Evolutionary conservation across 495 filamentous ascomycete genomes (phyloP), one percentile per base, ranked within the genome.

Genomic region (Terfezia claveryi): DNA sequence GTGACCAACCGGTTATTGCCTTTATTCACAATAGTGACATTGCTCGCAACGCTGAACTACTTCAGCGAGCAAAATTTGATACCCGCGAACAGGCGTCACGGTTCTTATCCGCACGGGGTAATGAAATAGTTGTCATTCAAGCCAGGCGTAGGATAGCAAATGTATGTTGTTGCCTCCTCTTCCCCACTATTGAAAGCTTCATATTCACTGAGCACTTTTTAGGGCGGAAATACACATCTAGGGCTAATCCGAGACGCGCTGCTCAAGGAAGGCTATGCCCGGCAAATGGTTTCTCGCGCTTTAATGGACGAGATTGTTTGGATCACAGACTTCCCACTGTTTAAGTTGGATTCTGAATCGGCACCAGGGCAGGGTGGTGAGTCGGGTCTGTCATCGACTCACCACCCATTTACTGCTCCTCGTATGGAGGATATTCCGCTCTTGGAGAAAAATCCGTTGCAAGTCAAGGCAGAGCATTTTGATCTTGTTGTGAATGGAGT

Each of bases 341-440:
- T 98, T 70, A 82, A 83, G 0, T 83, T 82, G 0, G 69, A 69
- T 23, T 77, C 75, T 38, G 76, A 77, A 36, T 66, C 71, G 3
- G 83, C 89, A 51, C 83, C 86, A 6, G 87, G 87, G 4, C 89
- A 94, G 67, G 82, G 81, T 36, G 88, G 87, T 16, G 64, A 69
- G 10, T 78, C 88, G 0, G 87, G 87, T 4, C 73, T 96, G 64
- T 78, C 80, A 14, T 80, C 91, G 8, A 95, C 89, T 0, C 91
- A 98, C 60, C 91, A 98, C 66, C 91, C 92, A 1, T 98, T 98
- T 68, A 98, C 91, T 4, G 83, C 92, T 0, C 91, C 92, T 0
- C 78, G 81, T 54, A 60, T 74, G 11, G 69, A 71, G 11, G 92
- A 96, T 62, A 76, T 93, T 32, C 80, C 85, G 49, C 64, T 87